These are phyloP conservation scores for Boletus tylopilopsis DNA, from an alignment of 768 basidiomycete species.

Conservation along the genomic window DNA sequence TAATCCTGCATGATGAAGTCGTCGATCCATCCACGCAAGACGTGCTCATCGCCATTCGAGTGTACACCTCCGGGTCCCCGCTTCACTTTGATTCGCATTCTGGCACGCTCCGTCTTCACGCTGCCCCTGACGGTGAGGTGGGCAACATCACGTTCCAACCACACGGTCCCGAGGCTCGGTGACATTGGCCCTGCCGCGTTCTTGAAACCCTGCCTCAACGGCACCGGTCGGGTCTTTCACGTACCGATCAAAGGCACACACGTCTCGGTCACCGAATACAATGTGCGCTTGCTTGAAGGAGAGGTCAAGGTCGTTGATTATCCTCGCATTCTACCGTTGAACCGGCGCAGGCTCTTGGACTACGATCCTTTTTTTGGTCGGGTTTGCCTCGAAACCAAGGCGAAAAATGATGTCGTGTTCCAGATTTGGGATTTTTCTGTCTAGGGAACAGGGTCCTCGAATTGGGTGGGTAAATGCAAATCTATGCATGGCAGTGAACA, in stretches of 20 bases:
- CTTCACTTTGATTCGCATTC: too few relatives aligned
- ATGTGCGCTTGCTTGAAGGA: not conserved
- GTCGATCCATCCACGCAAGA: slow-evolving; percentile 8
- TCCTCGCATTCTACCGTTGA: not conserved
- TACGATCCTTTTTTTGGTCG: not conserved
- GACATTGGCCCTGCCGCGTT: too few relatives aligned
- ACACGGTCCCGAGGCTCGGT: too few relatives aligned
- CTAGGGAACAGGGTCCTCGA: too few relatives aligned
- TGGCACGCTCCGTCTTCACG: too few relatives aligned
- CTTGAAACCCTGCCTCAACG: not conserved
- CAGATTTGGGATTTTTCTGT: too few relatives aligned
- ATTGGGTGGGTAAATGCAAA: not conserved
- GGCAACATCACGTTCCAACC: not conserved
- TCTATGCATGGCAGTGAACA: not conserved
- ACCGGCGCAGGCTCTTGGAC: not conserved
- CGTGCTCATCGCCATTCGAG: slow-evolving; percentile 5
- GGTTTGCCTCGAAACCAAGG: not conserved
- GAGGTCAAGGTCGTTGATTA: not conserved
- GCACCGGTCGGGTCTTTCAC: not conserved
- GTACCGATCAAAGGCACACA: too few relatives aligned
- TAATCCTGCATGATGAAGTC: slow-evolving; percentile 13
- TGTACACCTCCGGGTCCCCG: too few relatives aligned
- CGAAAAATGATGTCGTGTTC: too few relatives aligned
- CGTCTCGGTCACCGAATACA: not conserved
- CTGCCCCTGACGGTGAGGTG: not conserved